These are phyloP conservation scores for Pilobolus umbonatus DNA, from an alignment of 192 early-diverging fungal genomes.

Conservation along the genomic window DNA sequence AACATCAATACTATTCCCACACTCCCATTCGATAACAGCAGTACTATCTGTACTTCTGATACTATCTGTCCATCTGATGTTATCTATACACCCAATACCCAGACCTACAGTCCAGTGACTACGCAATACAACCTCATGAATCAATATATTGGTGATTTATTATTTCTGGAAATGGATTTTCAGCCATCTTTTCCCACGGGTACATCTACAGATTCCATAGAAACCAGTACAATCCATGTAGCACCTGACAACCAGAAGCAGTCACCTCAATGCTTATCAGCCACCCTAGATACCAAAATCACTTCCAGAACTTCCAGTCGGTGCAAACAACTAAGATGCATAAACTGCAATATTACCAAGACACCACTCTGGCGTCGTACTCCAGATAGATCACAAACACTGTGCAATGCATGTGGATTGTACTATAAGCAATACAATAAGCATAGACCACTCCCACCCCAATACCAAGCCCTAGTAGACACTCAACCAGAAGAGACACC, in stretches of 20 bases:
- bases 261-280: not conserved
- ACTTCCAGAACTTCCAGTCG: not conserved
- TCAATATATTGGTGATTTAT: too few species aligned
- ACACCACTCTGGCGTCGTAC: constrained; percentile 92
- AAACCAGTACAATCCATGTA: not conserved
- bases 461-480: too few species aligned
- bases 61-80: not conserved
- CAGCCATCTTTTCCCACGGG: too few species aligned
- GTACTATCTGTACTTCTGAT: not conserved
- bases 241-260: not conserved
- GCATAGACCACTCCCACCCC: constrained; percentile 52
- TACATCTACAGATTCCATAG: too few species aligned
- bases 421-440: constrained; percentile 92
- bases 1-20: not conserved
- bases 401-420: constrained; percentile 96
- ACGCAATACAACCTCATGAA: too few species aligned
- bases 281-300: not conserved
- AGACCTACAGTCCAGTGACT: not conserved
- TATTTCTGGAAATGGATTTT: too few species aligned
- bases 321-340: constrained; percentile 38
- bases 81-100: not conserved
- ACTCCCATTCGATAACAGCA: not conserved
- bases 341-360: constrained; percentile 73
- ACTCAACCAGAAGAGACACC: too few species aligned
- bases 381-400: constrained; percentile 62